Base-by-base conservation (phyloP, 257 asterid genomes). In the Solanum microdontum region DNA sequence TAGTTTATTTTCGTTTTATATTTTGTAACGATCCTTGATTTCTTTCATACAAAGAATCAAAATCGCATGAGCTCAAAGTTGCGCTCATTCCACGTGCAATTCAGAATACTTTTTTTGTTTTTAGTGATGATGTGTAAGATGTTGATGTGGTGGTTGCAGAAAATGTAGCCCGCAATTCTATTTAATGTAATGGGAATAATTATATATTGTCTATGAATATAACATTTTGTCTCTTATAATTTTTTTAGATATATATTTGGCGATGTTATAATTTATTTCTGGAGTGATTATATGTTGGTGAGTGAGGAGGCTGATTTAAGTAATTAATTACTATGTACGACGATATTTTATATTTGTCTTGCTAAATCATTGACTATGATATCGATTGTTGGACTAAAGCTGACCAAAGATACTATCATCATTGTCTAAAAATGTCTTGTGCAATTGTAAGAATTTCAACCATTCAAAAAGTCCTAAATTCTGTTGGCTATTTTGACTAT, bases 91-190 rank as follows among this genome's bases (percentile, higher is more conserved):
- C 34, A n/a, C 15, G 32, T 62, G 30, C 7, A 8, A 58, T 21
- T 21, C 7, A 45, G 19, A 45, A 45, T 45, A 45, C 55, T 43
- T 45, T n/a, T 51, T 9, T 62, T 62, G 24, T 2, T 23, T 62
- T 23, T 62, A 62, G 30, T 62, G 70, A 62, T 69, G 64, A 55
- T 17, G n/a, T 55, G 64, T 55, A 55, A 60, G 13, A 60, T 66
- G 88, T 89, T 92, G 93, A 92, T 80, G 94, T 55, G 93, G 90
- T 88, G 88, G 45, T 39, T 13, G 91, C 92, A 90, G 55, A 30
- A 79, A 11, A 79, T 92, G 91, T 88, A 89, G 93, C 92, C 94
- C 91, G 89, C 93, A 87, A 90, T 89, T 88, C 89, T 76, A 87
- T 64, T 86, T 90, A 19, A 4, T 30, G 37, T 73, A 39, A 48